Evolutionary conservation across 2,329 filamentous ascomycete genomes (phyloP), one percentile per base, ranked within the genome.

Genomic region (Claviceps quebecensis): DNA sequence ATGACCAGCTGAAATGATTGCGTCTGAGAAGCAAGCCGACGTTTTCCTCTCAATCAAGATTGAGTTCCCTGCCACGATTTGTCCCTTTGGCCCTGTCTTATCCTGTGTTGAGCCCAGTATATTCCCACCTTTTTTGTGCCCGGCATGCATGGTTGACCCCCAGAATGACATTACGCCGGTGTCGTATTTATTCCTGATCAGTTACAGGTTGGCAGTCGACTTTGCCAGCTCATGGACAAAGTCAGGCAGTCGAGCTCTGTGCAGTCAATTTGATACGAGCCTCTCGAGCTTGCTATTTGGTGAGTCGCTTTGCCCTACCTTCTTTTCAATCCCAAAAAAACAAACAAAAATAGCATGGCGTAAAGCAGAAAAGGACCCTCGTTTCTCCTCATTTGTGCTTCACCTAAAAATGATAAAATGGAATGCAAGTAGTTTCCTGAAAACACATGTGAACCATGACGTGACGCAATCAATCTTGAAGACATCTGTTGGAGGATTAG

Each of bases 401-500:
- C 46, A 22, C 17, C 17, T 22, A 19, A 43, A 43, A 43, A 43
- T 43, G 19, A 22, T 43, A n/a, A 14, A 23, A 22, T 44, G 22
- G 8, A 26, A 44, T 26, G 19, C 22, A 44, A 16, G 26, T 34
- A 34, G 29, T 44, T 46, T 19, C 14, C 38, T 4, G 44, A 22
- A 41, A 16, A 39, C 37, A 14, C 14, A 36, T 39, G 5, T 47
- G 26, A 2, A 34, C 8, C 38, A 45, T 43, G n/a, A 47, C 49
- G 38, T 49, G 39, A 29, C 16, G 43, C 39, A 11, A 36, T 57
- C 48, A 58, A 50, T 56, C 55, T 47, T 59, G 57, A 11, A 59
- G 56, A 49, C 63, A 66, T 45, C 63, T 66, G 48, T 46, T 16
- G 49, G 36, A 51, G 4, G 4, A 44, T 51, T 41, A 51, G 44